Percentiles rank a stretch among this genome's conserved stretches.
Conservation (phyloP, 352 stramenopile genomes). For the Ochromonadaceae sp. region DNA sequence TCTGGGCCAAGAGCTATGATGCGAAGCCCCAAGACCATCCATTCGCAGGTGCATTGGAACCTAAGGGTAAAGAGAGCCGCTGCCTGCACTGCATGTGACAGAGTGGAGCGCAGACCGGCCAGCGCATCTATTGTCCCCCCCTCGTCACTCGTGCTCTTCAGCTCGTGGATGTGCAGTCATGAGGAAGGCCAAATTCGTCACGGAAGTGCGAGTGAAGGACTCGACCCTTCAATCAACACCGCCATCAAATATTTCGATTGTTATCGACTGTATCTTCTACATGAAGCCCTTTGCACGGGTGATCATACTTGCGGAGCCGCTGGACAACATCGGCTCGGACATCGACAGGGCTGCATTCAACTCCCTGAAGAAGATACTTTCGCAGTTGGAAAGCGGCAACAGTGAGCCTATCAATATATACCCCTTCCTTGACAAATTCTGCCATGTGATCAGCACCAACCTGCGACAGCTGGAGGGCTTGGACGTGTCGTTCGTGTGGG, state of each 20-base stretch:
- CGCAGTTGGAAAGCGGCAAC: background rate
- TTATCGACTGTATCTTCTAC: background rate
- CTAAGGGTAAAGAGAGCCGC: too few species aligned
- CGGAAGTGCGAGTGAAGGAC: too few species aligned
- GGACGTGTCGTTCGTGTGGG: constrained; percentile 10
- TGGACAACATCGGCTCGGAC: background rate
- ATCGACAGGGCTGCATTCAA: background rate
- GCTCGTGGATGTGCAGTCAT: too few species aligned
- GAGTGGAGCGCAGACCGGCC: too few species aligned
- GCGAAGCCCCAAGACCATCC: too few species aligned
- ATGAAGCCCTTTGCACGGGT: background rate
- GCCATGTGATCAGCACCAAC: background rate
- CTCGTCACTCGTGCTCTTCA: too few species aligned
- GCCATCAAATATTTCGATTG: constrained; percentile 1
- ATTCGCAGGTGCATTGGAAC: too few species aligned
- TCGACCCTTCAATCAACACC: background rate
- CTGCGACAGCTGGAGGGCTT: background rate
- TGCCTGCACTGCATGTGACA: too few species aligned
- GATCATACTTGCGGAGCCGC: background rate
- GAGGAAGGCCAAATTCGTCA: too few species aligned
- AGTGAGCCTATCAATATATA: constrained; percentile 9
- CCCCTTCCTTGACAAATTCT: constrained; percentile 12
- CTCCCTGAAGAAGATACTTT: background rate
- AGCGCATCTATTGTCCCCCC: too few species aligned
- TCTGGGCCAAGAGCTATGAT: too few species aligned